Evolutionary conservation across 73 alveolate species (phyloP).

Genomic region (Symbiodinium pilosum): DNA sequence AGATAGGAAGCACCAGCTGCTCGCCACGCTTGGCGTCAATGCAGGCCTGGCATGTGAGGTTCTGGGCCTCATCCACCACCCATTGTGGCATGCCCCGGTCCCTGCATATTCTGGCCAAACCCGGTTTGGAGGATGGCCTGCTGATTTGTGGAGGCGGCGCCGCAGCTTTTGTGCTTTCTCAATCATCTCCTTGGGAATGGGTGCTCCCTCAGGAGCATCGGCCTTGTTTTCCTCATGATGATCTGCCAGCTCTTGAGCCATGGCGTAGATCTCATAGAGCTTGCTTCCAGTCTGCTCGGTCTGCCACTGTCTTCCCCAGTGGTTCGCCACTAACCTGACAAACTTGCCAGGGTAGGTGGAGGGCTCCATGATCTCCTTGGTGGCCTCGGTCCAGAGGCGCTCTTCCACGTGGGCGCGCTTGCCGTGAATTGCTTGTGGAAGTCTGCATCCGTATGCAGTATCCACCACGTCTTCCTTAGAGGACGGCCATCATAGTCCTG

Average conservation of each 20-base stretch:
- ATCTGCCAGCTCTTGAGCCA: not conserved
- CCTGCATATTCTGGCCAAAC: not conserved
- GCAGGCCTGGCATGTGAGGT: slow-evolving; percentile 26
- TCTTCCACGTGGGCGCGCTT: not conserved
- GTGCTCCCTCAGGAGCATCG: not conserved
- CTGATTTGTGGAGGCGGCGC: not conserved
- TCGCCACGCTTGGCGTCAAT: not conserved
- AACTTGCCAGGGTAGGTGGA: not conserved
- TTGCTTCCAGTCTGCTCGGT: too few species aligned
- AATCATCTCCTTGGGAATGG: not conserved
- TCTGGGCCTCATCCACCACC: slow-evolving; percentile 8
- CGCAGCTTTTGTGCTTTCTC: slow-evolving; percentile 6
- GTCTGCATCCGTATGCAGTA: not conserved
- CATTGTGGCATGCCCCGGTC: not conserved
- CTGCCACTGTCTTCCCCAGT: not conserved
- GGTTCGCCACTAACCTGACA: not conserved
- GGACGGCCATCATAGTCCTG: not conserved
- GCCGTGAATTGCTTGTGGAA: not conserved
- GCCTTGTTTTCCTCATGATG: not conserved
- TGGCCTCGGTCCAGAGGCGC: not conserved
- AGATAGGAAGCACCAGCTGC: not conserved
- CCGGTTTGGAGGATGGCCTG: slow-evolving; percentile 43
- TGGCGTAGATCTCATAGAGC: not conserved
- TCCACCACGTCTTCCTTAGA: not conserved
- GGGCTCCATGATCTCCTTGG: not conserved